Percentiles rank a stretch among this genome's conserved stretches.
phyloP scores from a whole-genome alignment of 306 rosid species.

The Astragalus membranaceus region DNA sequence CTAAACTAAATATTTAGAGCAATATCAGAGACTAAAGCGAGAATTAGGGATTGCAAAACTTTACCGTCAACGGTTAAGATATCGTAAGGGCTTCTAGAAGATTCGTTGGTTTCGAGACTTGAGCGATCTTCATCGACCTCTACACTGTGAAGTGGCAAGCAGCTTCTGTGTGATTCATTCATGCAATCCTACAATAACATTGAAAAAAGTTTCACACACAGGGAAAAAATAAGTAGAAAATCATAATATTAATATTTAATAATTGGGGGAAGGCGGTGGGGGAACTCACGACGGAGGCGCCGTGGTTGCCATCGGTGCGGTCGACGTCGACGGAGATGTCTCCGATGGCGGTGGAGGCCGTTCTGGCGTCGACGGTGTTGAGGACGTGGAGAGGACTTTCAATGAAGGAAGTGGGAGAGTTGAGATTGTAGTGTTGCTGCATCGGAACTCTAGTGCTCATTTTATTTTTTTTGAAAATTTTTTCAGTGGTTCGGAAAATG shows the following conservation, averaged over 20 bases:
- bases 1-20: not conserved
- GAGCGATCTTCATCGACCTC: constrained; percentile 82
- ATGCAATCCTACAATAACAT: constrained; percentile 47
- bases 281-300: constrained; percentile 50
- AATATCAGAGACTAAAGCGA: not conserved
- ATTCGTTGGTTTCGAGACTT: constrained; percentile 55
- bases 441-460: constrained; percentile 88
- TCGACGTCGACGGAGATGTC: constrained; percentile 37
- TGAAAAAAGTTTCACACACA: not conserved
- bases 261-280: not conserved
- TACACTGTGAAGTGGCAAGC: constrained; percentile 63
- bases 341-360: constrained; percentile 46
- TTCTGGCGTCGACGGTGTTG: constrained; percentile 57
- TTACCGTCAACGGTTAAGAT: constrained; percentile 61
- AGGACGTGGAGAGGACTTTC: constrained; percentile 83
- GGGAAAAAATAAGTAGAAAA: not conserved
- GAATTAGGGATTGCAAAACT: not conserved
- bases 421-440: constrained; percentile 83
- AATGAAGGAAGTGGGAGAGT: constrained; percentile 72
- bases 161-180: constrained; percentile 54
- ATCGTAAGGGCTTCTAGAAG: constrained; percentile 54
- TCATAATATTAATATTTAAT: not conserved
- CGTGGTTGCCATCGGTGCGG: constrained; percentile 16
- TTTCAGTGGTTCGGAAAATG: not conserved
- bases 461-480: not conserved